Conservation (phyloP, 805 yeast species). For the Lachancea fermentati region DNA sequence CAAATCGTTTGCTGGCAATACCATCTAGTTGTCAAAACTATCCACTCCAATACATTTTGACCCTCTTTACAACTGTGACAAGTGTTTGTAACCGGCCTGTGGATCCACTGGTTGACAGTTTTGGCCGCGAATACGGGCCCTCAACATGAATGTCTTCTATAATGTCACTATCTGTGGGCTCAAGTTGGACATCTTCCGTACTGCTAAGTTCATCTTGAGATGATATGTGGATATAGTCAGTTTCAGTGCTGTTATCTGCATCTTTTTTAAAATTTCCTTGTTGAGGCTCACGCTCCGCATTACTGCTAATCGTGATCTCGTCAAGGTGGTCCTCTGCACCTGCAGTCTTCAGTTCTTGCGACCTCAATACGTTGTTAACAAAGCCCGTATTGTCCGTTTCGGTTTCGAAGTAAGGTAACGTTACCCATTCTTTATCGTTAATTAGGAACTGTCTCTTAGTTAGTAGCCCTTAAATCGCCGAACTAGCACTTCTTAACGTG, state of each 20-base stretch:
- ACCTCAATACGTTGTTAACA: constrained; percentile 20
- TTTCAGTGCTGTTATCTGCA: not conserved
- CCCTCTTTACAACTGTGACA: constrained; percentile 19
- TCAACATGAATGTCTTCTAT: not conserved
- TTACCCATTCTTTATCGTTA: constrained; percentile 24
- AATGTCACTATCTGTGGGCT: constrained; percentile 1
- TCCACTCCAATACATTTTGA: constrained; percentile 22
- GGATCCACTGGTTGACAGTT: not conserved
- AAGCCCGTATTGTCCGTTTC: constrained; percentile 20
- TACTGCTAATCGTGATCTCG: constrained; percentile 17
- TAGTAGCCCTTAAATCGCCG: too few relatives aligned
- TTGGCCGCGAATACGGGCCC: not conserved
- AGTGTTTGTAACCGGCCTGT: constrained; percentile 8
- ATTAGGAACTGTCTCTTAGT: constrained; percentile 17
- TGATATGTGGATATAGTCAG: constrained; percentile 26
- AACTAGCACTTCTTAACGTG: too few relatives aligned
- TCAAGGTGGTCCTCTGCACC: constrained; percentile 13
- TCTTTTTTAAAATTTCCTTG: not conserved
- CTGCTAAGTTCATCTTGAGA: constrained; percentile 29
- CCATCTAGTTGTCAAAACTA: not conserved
- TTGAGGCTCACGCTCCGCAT: constrained; percentile 13
- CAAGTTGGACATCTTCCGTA: constrained; percentile 22
- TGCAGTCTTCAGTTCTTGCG: constrained; percentile 10
- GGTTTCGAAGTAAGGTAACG: constrained; percentile 22
- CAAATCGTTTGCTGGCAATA: not conserved